Conservation (phyloP, 805 yeast species). For the Ogataea dorogensis region DNA sequence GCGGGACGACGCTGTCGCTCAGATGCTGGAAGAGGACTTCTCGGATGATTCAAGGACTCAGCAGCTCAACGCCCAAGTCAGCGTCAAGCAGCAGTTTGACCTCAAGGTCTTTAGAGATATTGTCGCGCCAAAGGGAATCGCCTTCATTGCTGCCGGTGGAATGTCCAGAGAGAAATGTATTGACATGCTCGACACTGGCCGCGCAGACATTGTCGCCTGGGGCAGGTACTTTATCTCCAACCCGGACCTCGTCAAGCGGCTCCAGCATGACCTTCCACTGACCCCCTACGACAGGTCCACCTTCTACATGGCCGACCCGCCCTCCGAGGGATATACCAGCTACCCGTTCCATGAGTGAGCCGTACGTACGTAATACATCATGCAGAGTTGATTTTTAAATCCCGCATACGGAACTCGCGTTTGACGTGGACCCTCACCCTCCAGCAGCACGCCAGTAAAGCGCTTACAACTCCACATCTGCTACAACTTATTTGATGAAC, state of each 20-base stretch:
- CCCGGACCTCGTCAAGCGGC: slow-evolving; percentile 42
- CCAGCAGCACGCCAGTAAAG: too few species aligned
- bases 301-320: slow-evolving; percentile 32
- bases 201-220: slow-evolving; percentile 38
- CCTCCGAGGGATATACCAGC: not conserved
- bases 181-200: slow-evolving; percentile 20
- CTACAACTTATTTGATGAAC: too few species aligned
- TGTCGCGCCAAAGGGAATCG: slow-evolving; percentile 42
- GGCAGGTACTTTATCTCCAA: slow-evolving; percentile 43
- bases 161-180: slow-evolving; percentile 18
- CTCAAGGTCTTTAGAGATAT: slow-evolving; percentile 43
- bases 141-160: slow-evolving; percentile 20
- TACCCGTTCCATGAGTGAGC: too few species aligned
- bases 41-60: too few species aligned
- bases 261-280: slow-evolving; percentile 36
- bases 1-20: slow-evolving; percentile 34
- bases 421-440: too few species aligned
- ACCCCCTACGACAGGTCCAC: slow-evolving; percentile 38
- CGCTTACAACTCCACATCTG: too few species aligned
- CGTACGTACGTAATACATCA: too few species aligned
- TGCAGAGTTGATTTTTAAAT: too few species aligned
- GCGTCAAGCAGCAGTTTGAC: slow-evolving; percentile 5
- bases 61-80: too few species aligned
- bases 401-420: too few species aligned
- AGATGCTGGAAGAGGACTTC: too few species aligned